Evolutionary conservation across 306 rosid genomes (phyloP).

Genomic region (Crataegus laevigata): DNA sequence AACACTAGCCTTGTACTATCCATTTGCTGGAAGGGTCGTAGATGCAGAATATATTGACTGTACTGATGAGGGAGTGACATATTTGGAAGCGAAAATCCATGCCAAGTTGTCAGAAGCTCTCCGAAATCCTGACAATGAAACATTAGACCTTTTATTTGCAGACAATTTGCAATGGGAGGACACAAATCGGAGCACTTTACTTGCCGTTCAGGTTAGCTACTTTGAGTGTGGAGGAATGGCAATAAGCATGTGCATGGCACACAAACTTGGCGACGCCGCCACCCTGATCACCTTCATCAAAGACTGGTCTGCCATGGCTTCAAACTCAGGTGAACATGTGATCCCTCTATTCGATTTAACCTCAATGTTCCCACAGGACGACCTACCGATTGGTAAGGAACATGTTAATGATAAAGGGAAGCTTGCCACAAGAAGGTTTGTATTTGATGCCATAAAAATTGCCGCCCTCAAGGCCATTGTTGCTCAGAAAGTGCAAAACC

Average conservation of each 20-base stretch:
- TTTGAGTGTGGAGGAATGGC: constrained; percentile 47
- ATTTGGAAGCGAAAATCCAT: constrained; percentile 17
- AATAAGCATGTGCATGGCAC: constrained; percentile 30
- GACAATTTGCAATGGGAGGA: constrained; percentile 26
- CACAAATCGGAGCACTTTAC: neutral
- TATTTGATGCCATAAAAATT: constrained; percentile 24
- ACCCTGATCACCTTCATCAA: constrained; percentile 30
- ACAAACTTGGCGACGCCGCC: constrained; percentile 37
- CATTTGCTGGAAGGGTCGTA: constrained; percentile 34
- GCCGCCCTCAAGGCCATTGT: constrained; percentile 22
- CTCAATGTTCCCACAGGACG: constrained; percentile 10
- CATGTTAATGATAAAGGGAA: neutral
- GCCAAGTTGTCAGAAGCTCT: constrained; percentile 21
- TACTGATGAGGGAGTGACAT: constrained; percentile 47
- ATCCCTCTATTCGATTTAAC: constrained; percentile 6
- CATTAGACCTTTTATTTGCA: constrained; percentile 17
- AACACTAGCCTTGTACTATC: constrained; percentile 40
- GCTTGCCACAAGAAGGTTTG: constrained; percentile 20
- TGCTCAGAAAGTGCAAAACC: constrained; percentile 12
- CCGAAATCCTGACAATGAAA: neutral
- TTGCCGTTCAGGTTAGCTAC: constrained; percentile 35
- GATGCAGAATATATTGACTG: constrained; percentile 30
- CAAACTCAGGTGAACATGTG: neutral
- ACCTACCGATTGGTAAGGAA: constrained; percentile 15
- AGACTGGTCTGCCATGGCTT: constrained; percentile 34